These are phyloP conservation scores for Starmerella floris DNA, from an alignment of 805 yeast species.

Conservation along the genomic window DNA sequence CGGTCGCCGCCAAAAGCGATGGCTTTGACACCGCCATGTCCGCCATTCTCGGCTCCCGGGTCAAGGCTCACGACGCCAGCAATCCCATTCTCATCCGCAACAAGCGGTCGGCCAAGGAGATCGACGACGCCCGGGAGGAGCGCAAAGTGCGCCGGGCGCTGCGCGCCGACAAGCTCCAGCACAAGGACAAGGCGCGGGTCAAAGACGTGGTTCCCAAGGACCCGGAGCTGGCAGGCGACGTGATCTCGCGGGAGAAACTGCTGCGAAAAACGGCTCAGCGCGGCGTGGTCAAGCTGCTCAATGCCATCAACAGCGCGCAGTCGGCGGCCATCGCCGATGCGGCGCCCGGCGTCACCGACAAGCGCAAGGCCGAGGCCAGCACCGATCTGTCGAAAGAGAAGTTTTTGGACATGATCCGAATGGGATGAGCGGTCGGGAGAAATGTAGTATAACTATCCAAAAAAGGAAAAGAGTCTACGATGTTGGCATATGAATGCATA, in stretches of 20 bases:
- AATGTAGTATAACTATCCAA: background rate
- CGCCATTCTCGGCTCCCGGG: slow-evolving; percentile 69
- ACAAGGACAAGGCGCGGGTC: slow-evolving; percentile 53
- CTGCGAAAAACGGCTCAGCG: slow-evolving; percentile 72
- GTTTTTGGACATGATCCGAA: slow-evolving; percentile 67
- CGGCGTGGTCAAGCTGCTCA: slow-evolving; percentile 76
- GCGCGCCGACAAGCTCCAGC: slow-evolving; percentile 54
- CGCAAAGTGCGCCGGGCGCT: slow-evolving; percentile 64
- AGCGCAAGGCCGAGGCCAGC: slow-evolving; percentile 34
- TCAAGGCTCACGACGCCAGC: slow-evolving; percentile 76
- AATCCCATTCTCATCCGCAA: slow-evolving; percentile 85
- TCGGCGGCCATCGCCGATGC: slow-evolving; percentile 33
- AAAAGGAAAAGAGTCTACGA: background rate
- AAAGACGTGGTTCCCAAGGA: slow-evolving; percentile 51
- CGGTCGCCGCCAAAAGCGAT: slow-evolving; percentile 19
- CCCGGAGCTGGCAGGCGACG: slow-evolving; percentile 40
- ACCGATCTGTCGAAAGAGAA: slow-evolving; percentile 79
- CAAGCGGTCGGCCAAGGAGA: slow-evolving; percentile 55
- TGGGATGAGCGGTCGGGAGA: slow-evolving; percentile 15
- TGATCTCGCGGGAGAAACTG: slow-evolving; percentile 52
- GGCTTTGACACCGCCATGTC: slow-evolving; percentile 66
- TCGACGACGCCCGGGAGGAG: slow-evolving; percentile 72
- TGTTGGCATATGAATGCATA: background rate
- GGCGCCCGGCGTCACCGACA: slow-evolving; percentile 15
- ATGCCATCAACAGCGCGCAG: slow-evolving; percentile 72